Conservation (phyloP, 2,329 filamentous ascomycete genomes). For the Rugonectria rugulosa region DNA sequence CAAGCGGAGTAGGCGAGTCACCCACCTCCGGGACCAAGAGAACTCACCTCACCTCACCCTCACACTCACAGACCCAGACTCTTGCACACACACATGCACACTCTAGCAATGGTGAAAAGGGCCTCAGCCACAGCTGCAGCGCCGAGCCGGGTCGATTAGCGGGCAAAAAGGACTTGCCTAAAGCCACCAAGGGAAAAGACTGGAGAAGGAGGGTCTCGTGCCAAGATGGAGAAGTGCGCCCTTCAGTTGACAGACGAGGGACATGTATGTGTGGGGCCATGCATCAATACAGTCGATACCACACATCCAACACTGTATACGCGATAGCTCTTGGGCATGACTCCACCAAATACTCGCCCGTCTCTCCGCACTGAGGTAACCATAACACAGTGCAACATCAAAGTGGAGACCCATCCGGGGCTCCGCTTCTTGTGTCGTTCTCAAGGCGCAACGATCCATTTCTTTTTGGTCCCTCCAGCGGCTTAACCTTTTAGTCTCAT, state of each 20-base stretch:
- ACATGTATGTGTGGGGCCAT: slow-evolving; percentile 20
- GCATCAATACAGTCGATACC: slow-evolving; percentile 14
- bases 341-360: neutral
- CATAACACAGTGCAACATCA: slow-evolving; percentile 5
- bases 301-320: slow-evolving; percentile 23
- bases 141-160: neutral
- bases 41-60: neutral
- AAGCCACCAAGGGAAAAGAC: slow-evolving; percentile 3
- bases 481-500: neutral
- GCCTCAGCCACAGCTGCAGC: neutral
- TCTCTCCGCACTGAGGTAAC: slow-evolving; percentile 27
- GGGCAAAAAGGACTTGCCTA: neutral
- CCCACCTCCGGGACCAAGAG: no score
- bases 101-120: no score
- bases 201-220: slow-evolving; percentile 25
- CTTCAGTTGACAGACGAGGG: slow-evolving; percentile 40
- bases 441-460: slow-evolving; percentile 33
- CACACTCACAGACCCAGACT: neutral
- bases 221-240: slow-evolving; percentile 35
- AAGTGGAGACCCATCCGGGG: slow-evolving; percentile 22
- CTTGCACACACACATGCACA: neutral
- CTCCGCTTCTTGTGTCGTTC: slow-evolving; percentile 41
- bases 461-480: no score
- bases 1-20: neutral
- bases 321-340: neutral